phyloP scores from a whole-genome alignment of 78 protist species.

The Dictyostelium capitatum region DNA sequence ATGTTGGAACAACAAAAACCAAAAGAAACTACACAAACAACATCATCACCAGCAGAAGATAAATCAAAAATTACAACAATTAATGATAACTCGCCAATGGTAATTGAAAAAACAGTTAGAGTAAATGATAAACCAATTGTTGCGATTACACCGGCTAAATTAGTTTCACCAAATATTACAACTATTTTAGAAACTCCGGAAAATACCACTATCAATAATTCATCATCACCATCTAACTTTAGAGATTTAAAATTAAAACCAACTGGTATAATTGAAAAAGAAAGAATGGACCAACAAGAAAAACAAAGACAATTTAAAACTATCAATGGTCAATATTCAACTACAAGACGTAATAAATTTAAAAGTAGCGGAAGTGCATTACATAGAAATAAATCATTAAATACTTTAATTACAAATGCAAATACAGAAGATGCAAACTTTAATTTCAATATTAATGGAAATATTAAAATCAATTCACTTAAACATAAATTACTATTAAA shows the following conservation, averaged over 20 bases:
- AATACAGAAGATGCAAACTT: background rate
- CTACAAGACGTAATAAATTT: background rate
- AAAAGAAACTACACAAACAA: background rate
- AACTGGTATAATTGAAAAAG: constrained; percentile 15
- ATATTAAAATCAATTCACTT: background rate
- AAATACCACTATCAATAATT: background rate
- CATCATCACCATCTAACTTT: background rate
- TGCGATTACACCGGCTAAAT: background rate
- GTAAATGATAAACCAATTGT: background rate
- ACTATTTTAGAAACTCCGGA: background rate
- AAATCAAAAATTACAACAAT: background rate
- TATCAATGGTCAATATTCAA: background rate
- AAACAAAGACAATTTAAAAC: constrained; percentile 26
- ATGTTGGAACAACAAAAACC: constrained; percentile 4
- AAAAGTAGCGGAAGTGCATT: background rate
- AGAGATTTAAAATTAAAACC: constrained; percentile 24
- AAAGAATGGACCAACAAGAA: background rate
- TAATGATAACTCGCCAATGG: background rate
- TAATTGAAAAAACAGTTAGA: background rate
- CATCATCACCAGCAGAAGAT: background rate
- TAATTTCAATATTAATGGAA: background rate
- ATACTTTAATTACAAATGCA: background rate
- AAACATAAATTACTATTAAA: constrained; percentile 6
- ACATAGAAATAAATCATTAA: background rate
- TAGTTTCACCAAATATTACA: background rate